Evolutionary conservation across 1,284 basidiomycete species (phyloP), one percentile per base, ranked within the genome.

Genomic region (Earliella scabrosa): DNA sequence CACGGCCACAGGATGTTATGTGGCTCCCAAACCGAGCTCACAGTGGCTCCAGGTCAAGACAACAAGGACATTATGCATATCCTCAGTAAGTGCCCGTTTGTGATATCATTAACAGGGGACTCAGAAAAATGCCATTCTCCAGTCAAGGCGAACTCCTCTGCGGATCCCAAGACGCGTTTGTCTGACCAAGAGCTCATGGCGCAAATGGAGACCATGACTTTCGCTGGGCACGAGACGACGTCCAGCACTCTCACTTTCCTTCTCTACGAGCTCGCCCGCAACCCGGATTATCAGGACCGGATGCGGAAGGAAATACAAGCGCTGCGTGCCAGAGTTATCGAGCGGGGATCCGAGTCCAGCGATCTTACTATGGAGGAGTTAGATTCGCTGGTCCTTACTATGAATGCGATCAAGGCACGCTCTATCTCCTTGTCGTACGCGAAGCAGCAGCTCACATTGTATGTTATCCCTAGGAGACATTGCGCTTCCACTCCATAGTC

Each of bases 101-200:
- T 45, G 7, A 23, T 10, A 11, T 4, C 23, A 18, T n/a, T 20
- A 24, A 24, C 46, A 8, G 34, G 36, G 4, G n/a, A 13, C 23
- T 9, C n/a, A 4, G 14, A 36, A 16, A n/a, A n/a, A n/a, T n/a
- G 23, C 23, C 8, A 10, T 16, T 40, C 14, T 27, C 1, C 45
- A 84, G 84, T 84, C 45, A 79, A 76, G 63, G 82, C 83, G 1
- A 86, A 85, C 57, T 68, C 70, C 36, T 77, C 78, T 2, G 70
- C 77, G 38, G 69, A 80, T n/a, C 73, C 74, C 40, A 77, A 73
- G 57, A 70, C 69, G 13, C 73, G 72, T 49, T 68, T 87, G 48
- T 76, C 60, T 4, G 77, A 83, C 23, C 76, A 76, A 21, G 85
- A 77, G 48, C 60, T 75, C 35, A 46, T 81, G 3, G 68, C 82